These are phyloP conservation scores for Colletotrichum cereale DNA, from an alignment of 2,329 filamentous ascomycete species.

Conservation along the genomic window DNA sequence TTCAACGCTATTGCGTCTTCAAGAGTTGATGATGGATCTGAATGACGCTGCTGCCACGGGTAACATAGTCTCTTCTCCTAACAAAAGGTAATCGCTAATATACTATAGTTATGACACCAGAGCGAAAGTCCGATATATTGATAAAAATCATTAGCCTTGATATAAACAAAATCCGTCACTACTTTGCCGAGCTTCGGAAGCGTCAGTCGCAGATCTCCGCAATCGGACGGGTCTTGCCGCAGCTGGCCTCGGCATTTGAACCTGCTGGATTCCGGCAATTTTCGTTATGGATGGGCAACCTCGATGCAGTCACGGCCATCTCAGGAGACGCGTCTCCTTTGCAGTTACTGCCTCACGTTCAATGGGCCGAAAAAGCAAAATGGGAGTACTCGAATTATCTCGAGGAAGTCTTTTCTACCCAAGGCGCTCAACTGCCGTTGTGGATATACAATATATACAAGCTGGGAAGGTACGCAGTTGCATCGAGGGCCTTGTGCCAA, in stretches of 20 bases:
- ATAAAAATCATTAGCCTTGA: too few species aligned
- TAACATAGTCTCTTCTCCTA: too few species aligned
- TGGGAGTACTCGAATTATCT: too few species aligned
- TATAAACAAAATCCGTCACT: conserved; percentile 15
- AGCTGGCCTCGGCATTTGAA: background rate
- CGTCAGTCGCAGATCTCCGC: background rate
- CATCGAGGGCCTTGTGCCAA: background rate
- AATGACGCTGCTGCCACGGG: too few species aligned
- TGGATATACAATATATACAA: conserved; percentile 24
- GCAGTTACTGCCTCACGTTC: conserved; percentile 2
- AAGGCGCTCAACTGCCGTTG: background rate
- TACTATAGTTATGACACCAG: too few species aligned
- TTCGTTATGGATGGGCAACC: background rate
- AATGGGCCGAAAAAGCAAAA: conserved; percentile 22
- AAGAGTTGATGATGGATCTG: too few species aligned
- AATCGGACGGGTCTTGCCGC: background rate
- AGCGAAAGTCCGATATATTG: too few species aligned
- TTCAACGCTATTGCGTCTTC: too few species aligned
- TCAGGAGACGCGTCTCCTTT: background rate
- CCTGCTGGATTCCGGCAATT: background rate
- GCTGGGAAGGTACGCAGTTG: conserved; percentile 10
- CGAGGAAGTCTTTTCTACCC: too few species aligned
- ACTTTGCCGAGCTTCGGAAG: conserved; percentile 1
- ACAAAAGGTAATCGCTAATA: too few species aligned
- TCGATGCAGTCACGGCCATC: background rate